Base-by-base conservation (phyloP, 1,139 yeast genomes). In the Groenewaldozyma sp. region DNA sequence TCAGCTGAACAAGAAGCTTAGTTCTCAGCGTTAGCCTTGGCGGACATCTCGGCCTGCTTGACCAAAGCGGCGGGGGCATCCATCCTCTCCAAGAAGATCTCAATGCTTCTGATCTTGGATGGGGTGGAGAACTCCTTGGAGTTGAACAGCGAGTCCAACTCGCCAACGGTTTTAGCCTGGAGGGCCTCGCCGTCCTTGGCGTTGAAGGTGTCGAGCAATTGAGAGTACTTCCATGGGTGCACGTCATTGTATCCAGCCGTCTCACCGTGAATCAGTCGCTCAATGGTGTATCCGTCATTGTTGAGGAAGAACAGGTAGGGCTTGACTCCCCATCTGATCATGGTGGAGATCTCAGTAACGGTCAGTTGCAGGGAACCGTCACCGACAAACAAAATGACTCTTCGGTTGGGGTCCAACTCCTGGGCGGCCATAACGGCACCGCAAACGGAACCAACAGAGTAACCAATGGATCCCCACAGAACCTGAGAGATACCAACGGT, bases 341-440 rank as follows among this genome's bases (percentile, higher is more conserved):
- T 77, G 52, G 93, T 80, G 49, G 88, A 79, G 58, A 84, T 80
- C 59, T 84, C 93, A 64, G 84, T 93, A 24, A 80, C 91, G 3
- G 94, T 82, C 62, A 84, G 71, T 65, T 84, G 95, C 58, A 84
- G 70, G 22, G 94, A 83, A 58, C 94, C 95, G 61, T 84, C 95
- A 63, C 95, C 94, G 43, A 82, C 82, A 62, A 84, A 84, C 52
- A 84, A 67, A 49, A 82, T 72, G 45, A 82, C 93, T 68, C 94
- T 74, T 62, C 75, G 78, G 48, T 63, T 60, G 39, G 78, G 76
- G 56, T 78, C 78, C 39, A 78, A 55, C 61, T 84, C 94, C 55
- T 76, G 76, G 45, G 87, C 82, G 19, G 94, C 94, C 69, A 82
- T 73, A 27, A 80, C 79, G 24, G 94, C 94, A 63, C 95, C 95